Percentiles rank a stretch among this genome's conserved stretches.
Evolutionary conservation across 1,284 basidiomycete genomes (phyloP).

Genomic region (Anthracocystis walkeri): DNA sequence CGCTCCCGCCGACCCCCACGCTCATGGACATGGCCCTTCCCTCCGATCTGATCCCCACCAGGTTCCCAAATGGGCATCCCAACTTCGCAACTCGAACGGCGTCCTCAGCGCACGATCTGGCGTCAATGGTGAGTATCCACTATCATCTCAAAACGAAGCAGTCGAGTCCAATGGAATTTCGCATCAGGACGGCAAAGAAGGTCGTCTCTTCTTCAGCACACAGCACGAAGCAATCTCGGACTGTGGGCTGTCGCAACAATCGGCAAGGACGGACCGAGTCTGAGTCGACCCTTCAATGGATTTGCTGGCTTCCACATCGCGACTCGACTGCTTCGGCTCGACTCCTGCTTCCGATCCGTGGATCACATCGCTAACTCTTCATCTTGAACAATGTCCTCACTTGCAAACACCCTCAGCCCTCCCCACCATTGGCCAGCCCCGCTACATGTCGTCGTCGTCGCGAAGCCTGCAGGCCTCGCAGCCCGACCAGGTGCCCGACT

Average conservation of each 20-base stretch:
- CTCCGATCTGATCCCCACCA: slow-evolving; percentile 55
- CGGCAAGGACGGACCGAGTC: too few relatives aligned
- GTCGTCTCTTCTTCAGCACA: too few relatives aligned
- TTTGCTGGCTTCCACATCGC: background rate
- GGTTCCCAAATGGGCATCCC: slow-evolving; percentile 52
- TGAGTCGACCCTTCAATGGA: background rate
- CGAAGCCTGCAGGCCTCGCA: slow-evolving; percentile 54
- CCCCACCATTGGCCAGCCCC: slow-evolving; percentile 51
- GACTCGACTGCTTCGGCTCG: background rate
- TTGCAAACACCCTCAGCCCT: slow-evolving; percentile 27
- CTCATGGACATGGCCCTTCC: slow-evolving; percentile 54
- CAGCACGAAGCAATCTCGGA: background rate
- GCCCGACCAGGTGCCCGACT: slow-evolving; percentile 82
- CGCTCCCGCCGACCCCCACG: slow-evolving; percentile 59
- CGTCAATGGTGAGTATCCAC: slow-evolving; percentile 52
- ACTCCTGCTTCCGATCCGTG: background rate
- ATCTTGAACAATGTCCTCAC: background rate
- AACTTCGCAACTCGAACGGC: slow-evolving; percentile 51
- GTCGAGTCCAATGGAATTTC: background rate
- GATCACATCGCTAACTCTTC: background rate
- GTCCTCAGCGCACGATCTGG: slow-evolving; percentile 50
- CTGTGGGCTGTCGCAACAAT: too few relatives aligned
- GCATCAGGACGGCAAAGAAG: background rate
- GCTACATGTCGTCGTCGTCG: slow-evolving; percentile 63
- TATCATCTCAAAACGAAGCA: background rate